Evolutionary conservation across 2,329 filamentous ascomycete genomes (phyloP).

Genomic region (Arthroderma sp.): DNA sequence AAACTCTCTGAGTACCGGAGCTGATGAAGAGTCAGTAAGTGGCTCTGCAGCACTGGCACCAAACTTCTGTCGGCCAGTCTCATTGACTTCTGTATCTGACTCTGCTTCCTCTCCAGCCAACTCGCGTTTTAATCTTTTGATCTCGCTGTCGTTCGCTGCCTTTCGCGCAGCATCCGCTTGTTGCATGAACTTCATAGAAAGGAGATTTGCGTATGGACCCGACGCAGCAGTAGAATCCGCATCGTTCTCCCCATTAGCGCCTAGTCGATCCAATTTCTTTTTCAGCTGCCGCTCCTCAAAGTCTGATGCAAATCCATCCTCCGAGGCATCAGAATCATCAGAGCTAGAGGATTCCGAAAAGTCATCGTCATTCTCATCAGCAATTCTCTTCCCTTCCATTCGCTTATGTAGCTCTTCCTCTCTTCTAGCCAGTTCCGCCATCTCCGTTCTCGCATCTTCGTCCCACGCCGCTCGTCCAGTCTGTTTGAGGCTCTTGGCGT

Average conservation of each 20-base stretch:
- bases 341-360: slow-evolving; percentile 40
- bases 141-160: slow-evolving; percentile 65
- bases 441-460: slow-evolving; percentile 64
- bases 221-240: slow-evolving; percentile 24
- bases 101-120: slow-evolving; percentile 49
- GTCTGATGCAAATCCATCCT: slow-evolving; percentile 32
- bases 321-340: slow-evolving; percentile 46
- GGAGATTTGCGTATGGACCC: slow-evolving; percentile 51
- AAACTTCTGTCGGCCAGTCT: slow-evolving; percentile 48
- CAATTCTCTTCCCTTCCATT: slow-evolving; percentile 57
- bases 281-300: slow-evolving; percentile 23
- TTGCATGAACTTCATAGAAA: slow-evolving; percentile 88
- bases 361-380: slow-evolving; percentile 50
- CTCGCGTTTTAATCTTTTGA: slow-evolving; percentile 56
- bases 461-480: slow-evolving; percentile 76
- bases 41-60: slow-evolving; percentile 21
- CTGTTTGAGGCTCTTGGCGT: slow-evolving; percentile 74
- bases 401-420: slow-evolving; percentile 71
- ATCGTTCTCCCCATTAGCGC: slow-evolving; percentile 32
- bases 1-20: slow-evolving; percentile 40
- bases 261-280: slow-evolving; percentile 33
- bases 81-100: slow-evolving; percentile 36
- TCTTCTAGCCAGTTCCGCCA: slow-evolving; percentile 66
- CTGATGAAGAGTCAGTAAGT: slow-evolving; percentile 17
- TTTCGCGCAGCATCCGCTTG: slow-evolving; percentile 68